Evolutionary conservation across 2,329 filamentous ascomycete species (phyloP), one percentile per base, ranked within the genome.

Genomic region (Calonectria leucothoes): DNA sequence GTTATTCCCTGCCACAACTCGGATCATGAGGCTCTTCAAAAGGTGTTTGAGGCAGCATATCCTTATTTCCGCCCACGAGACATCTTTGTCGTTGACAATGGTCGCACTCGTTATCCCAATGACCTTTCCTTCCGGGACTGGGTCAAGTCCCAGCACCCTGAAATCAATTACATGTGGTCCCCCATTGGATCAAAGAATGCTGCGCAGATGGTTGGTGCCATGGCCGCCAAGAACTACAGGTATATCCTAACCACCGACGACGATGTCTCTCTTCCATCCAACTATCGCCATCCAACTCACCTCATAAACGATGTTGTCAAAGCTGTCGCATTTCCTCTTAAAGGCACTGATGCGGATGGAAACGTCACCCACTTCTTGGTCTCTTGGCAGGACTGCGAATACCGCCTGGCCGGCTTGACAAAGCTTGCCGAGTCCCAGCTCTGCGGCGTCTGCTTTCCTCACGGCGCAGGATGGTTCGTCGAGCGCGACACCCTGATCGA

Each of bases 141-240:
- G 71, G 59, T 70, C 59, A 73, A 69, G 49, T 69, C 71, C 11
- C 66, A 70, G 23, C 66, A 73, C 31, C 59, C 71, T 20, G 61
- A 66, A 27, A 73, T 73, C 66, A 49, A 73, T 33, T 73, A 73
- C 59, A 73, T 73, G 52, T 73, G 71, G 71, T 64, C 71, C 12
- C 71, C 71, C 31, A 73, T 73, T 14, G 71, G 71, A 17, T 73
- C 71, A 14, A 73, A 73, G 66, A 73, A 73, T 35, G 66, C 71
- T n/a, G 71, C 71, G 8, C 71, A 73, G 57, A 68, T 73, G 59
- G 71, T 73, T 59, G 71, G 71, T 25, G 51, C 71, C 27, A 61
- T 73, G 48, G 71, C 71, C 8, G 71, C 71, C 8, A 73, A 73
- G 66, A 70, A 70, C 51, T 65, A 65, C 31, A 39, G 59, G 23